Evolutionary conservation across 2,329 filamentous ascomycete genomes (phyloP), one percentile per base, ranked within the genome.

Genomic region (Ophiostoma tasmaniense): DNA sequence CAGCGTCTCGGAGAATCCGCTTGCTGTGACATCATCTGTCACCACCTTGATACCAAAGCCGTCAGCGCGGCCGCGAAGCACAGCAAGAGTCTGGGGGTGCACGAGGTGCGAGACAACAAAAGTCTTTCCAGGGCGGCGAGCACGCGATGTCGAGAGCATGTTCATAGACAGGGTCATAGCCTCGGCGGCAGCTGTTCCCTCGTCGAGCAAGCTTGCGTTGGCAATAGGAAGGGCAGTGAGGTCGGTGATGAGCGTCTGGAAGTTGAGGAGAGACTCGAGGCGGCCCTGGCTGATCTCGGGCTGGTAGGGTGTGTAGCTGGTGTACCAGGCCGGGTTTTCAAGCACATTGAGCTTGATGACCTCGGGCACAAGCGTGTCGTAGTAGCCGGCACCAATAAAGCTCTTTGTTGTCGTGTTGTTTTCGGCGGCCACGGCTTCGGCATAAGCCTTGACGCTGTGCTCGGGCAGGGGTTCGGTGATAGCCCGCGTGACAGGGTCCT

Each of bases 231-330:
- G 84, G 1, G 87, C 92, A 0, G 94, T 97, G 73, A 98, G 82
- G 76, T 97, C 94, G 1, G 89, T 88, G 10, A 96, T 90, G 82
- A 98, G 84, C 22, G 94, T 98, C 82, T 98, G 94, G 81, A 93
- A 98, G 83, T 98, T 98, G 72, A 98, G 83, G 68, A 98, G 82
- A 6, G 92, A 96, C 83, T 97, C 92, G 71, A 98, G 80, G 68
- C 94, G 89, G 45, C 94, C 94, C 80, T 98, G 94, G 78, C 93
- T 97, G 81, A 98, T 97, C 81, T 98, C 94, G 2, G 94, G 90
- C 81, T 98, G 94, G 80, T 97, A 98, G 20, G 94, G 94, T 0
- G 94, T 97, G 79, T 98, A 97, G 80, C 93, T 97, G 55, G 94
- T 98, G 79, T 98, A 98, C 94, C 94, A 98, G 11, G 89, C 93